Evolutionary conservation across 2,329 filamentous ascomycete genomes (phyloP).

Genomic region (Phyllosticta capitalensis): DNA sequence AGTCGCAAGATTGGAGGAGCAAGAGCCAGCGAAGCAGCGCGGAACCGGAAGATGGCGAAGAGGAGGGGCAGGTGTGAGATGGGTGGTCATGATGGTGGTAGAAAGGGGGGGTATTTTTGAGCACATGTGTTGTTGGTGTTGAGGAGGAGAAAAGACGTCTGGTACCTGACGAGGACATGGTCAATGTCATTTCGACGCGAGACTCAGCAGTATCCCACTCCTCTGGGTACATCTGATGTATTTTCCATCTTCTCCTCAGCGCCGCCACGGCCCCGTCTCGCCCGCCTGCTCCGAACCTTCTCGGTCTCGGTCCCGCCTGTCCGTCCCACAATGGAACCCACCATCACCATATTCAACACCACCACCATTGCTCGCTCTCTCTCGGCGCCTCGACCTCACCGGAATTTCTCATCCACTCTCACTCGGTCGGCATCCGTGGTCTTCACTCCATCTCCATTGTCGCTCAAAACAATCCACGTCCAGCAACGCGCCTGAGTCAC

Average conservation of each 20-base stretch:
- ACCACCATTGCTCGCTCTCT: not conserved
- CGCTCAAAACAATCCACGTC: not conserved
- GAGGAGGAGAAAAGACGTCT: too few relatives aligned
- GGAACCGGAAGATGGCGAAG: not conserved
- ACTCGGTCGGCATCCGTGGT: too few relatives aligned
- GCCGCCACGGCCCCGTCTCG: not conserved
- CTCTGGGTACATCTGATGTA: too few relatives aligned
- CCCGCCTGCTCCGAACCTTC: not conserved
- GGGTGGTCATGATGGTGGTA: not conserved
- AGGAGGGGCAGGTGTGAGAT: not conserved
- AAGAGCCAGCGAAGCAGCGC: not conserved
- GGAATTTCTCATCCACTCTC: too few relatives aligned
- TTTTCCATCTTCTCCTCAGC: not conserved
- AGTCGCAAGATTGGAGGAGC: not conserved
- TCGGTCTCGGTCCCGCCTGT: not conserved
- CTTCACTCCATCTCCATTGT: not conserved
- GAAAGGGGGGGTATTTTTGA: not conserved
- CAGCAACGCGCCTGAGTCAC: not conserved
- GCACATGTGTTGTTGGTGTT: too few relatives aligned
- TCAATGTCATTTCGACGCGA: too few relatives aligned
- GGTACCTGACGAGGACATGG: too few relatives aligned
- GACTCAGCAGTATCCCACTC: too few relatives aligned
- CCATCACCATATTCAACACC: not conserved
- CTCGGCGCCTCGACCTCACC: too few relatives aligned
- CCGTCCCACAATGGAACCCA: not conserved